Percentiles rank a stretch among this genome's conserved stretches.
Conservation (phyloP, 805 yeast genomes). For the Yarrowia yakushimensis region DNA sequence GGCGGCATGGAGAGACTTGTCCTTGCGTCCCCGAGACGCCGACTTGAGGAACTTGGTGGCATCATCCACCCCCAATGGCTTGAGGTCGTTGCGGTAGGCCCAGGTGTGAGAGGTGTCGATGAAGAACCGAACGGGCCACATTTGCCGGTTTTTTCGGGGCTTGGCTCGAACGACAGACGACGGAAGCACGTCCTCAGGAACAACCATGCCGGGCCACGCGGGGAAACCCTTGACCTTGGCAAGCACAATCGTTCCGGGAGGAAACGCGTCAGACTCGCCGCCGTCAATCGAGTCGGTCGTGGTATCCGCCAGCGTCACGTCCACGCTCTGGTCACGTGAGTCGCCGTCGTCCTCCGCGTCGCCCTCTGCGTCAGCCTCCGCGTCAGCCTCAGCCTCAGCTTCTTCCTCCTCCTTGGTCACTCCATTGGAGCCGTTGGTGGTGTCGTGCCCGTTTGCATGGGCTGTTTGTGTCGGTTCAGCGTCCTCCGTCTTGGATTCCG, state of each 20-base stretch:
- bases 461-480: not conserved
- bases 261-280: constrained; percentile 31
- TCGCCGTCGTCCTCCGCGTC: not conserved
- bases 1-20: constrained; percentile 47
- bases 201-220: constrained; percentile 82
- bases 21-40: constrained; percentile 40
- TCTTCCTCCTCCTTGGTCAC: not conserved
- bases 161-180: constrained; percentile 32
- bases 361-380: not conserved
- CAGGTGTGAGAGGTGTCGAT: constrained; percentile 71
- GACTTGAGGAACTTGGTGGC: constrained; percentile 43
- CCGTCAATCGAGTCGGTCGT: not conserved
- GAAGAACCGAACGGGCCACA: constrained; percentile 61
- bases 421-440: not conserved
- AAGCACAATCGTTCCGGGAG: constrained; percentile 56
- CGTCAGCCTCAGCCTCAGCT: not conserved
- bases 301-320: not conserved
- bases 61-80: constrained; percentile 43
- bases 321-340: not conserved
- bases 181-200: constrained; percentile 32
- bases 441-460: not conserved
- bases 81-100: constrained; percentile 54
- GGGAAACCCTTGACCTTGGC: constrained; percentile 86
- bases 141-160: constrained; percentile 45
- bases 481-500: not conserved